Conservation (phyloP, 352 stramenopile species). For the Phytopythium chamaehyphon region DNA sequence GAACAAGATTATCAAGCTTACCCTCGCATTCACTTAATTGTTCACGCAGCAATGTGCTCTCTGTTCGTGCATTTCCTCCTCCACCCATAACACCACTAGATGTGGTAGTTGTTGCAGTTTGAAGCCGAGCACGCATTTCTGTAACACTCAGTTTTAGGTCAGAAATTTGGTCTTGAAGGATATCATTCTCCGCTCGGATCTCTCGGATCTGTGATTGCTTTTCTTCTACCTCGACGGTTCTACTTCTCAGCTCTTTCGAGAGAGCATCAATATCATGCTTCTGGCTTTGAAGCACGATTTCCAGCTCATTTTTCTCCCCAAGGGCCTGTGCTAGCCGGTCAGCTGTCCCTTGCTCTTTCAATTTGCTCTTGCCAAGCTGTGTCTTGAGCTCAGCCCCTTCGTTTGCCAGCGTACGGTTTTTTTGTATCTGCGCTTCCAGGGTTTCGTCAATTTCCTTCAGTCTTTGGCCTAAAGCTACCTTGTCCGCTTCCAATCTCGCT, state of each 20-base stretch:
- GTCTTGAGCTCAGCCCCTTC: conserved; percentile 29
- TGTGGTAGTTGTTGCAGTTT: background rate
- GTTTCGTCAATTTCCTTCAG: conserved; percentile 27
- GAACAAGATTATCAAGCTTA: conserved; percentile 16
- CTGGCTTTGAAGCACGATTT: conserved; percentile 11
- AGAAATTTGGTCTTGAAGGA: conserved; percentile 23
- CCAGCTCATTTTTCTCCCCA: conserved; percentile 23
- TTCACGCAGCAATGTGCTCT: conserved; percentile 14
- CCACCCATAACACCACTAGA: background rate
- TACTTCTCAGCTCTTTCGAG: conserved; percentile 13
- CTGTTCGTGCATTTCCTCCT: conserved; percentile 2
- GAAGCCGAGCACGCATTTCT: conserved; percentile 10
- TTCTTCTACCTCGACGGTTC: conserved; percentile 16
- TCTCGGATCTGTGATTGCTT: conserved; percentile 16
- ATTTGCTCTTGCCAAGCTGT: conserved; percentile 30
- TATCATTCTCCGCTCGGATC: conserved; percentile 19
- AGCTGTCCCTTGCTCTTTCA: conserved; percentile 32
- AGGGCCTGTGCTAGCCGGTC: conserved; percentile 26
- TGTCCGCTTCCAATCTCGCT: conserved; percentile 35
- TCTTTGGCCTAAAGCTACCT: conserved; percentile 18
- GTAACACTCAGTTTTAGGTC: conserved; percentile 15
- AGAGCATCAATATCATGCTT: conserved; percentile 17
- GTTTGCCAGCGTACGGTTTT: conserved; percentile 11
- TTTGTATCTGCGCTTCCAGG: conserved; percentile 21
- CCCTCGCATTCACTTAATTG: conserved; percentile 23